Conservation (phyloP, 2,329 filamentous ascomycete genomes). For the Clarireedia monteithiana region DNA sequence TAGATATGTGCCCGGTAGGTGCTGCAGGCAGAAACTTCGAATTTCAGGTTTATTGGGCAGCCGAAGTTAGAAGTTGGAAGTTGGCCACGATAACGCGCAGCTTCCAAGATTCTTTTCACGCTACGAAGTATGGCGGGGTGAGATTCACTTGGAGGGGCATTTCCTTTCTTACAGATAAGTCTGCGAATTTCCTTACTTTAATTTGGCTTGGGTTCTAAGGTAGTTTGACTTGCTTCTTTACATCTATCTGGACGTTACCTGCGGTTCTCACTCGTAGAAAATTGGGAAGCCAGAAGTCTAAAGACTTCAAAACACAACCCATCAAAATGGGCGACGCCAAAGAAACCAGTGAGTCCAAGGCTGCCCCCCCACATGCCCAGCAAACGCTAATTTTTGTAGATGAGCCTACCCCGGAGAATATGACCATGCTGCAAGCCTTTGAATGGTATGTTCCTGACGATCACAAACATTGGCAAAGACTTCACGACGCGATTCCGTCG, state of each 20-base stretch:
- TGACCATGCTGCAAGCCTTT: conserved; percentile 60
- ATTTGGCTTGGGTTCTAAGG: no score
- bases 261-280: no score
- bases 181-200: no score
- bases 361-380: not conserved
- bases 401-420: conserved; percentile 36
- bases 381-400: not conserved
- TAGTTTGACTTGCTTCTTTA: no score
- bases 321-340: conserved; percentile 3
- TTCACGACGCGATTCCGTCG: conserved; percentile 42
- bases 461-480: conserved; percentile 51
- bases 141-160: not conserved
- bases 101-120: no score
- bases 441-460: conserved; percentile 65
- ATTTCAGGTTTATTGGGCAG: not conserved
- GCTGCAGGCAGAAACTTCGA: not conserved
- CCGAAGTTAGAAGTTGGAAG: no score
- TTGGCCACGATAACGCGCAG: no score
- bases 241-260: no score
- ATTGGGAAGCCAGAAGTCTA: no score
- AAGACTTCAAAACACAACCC: not conserved
- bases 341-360: conserved; percentile 2
- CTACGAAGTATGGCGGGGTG: no score
- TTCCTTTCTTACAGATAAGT: not conserved
- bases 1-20: no score